Conservation (phyloP, 202 grass and related monocot genomes). For the Zoysia matrella region DNA sequence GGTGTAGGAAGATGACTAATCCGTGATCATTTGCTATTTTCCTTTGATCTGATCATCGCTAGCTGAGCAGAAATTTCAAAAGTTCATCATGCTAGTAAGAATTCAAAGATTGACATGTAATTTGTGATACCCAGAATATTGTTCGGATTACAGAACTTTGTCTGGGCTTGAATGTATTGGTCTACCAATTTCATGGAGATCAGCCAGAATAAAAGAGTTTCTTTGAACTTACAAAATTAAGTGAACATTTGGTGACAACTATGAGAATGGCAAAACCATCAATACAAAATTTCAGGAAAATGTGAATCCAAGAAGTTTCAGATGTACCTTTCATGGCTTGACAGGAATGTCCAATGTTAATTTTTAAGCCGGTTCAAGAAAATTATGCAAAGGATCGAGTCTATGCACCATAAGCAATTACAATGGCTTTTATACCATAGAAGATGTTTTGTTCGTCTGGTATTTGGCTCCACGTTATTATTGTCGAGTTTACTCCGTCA, state of each 20-base stretch:
- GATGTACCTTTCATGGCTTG: no score
- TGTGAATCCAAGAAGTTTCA: no score
- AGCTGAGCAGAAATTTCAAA: neutral
- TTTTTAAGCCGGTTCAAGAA: no score
- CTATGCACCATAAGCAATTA: no score
- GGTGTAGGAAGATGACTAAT: neutral
- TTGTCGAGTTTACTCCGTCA: no score
- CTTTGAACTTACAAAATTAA: no score
- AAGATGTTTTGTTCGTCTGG: no score
- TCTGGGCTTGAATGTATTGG: neutral
- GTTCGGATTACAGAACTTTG: neutral
- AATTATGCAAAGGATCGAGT: no score
- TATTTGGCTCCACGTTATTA: no score
- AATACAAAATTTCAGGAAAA: no score
- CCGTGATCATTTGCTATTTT: neutral
- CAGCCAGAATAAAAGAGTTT: neutral
- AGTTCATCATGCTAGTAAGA: neutral
- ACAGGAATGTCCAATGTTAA: no score
- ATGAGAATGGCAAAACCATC: neutral
- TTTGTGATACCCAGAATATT: neutral
- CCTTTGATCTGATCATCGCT: neutral
- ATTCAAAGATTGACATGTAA: neutral
- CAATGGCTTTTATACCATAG: no score
- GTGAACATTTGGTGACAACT: neutral
- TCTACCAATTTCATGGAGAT: neutral